Conservation (phyloP, 345 rosid genomes). For the Kandelia obovata region DNA sequence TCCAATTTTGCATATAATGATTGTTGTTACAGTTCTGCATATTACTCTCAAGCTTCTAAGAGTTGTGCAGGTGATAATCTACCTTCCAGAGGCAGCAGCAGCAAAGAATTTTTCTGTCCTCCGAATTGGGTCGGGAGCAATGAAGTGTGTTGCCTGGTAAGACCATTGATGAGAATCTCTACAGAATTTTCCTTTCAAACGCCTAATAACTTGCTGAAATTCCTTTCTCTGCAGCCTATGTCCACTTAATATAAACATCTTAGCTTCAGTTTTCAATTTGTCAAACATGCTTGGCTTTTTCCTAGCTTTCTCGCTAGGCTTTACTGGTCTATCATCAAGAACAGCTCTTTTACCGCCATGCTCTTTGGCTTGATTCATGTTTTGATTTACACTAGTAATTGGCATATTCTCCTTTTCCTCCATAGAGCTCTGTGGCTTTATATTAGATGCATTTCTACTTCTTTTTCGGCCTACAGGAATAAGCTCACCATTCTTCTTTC, state of each 20-base stretch:
- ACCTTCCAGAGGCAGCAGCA: constrained; percentile 46
- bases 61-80: constrained; percentile 13
- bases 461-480: constrained; percentile 14
- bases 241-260: constrained; percentile 67
- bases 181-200: constrained; percentile 69
- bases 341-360: constrained; percentile 24
- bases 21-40: not conserved
- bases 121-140: constrained; percentile 62
- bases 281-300: constrained; percentile 22
- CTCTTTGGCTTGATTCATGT: constrained; percentile 11
- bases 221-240: constrained; percentile 64
- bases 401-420: constrained; percentile 45
- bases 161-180: constrained; percentile 97
- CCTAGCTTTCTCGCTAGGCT: constrained; percentile 28
- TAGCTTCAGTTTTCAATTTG: constrained; percentile 36
- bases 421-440: constrained; percentile 14
- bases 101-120: constrained; percentile 78
- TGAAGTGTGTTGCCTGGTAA: constrained; percentile 90
- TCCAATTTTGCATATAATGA: not conserved
- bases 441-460: constrained; percentile 11
- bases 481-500: constrained; percentile 20
- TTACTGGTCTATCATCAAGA: constrained; percentile 21
- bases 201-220: constrained; percentile 60
- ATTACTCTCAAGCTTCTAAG: constrained; percentile 1
- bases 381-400: constrained; percentile 25